Conservation (phyloP, 1,139 yeast species). For the Pichia sp. region DNA sequence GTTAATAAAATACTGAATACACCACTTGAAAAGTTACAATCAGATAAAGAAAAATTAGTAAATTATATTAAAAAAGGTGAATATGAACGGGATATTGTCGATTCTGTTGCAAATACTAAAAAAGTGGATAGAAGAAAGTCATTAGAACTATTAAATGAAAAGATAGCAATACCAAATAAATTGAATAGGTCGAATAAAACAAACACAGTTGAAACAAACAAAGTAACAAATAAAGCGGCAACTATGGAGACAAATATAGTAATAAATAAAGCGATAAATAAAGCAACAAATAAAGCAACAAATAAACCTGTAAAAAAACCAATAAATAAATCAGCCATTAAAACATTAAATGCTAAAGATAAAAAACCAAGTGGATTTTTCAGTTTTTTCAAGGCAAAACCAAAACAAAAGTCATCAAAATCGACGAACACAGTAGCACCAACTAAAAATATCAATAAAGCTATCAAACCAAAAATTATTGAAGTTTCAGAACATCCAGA, state of each 20-base stretch:
- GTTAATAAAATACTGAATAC: conserved; percentile 4
- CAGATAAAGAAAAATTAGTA: neutral
- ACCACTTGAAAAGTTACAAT: neutral
- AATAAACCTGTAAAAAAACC: neutral
- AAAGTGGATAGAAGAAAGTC: conserved; percentile 3
- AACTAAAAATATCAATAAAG: neutral
- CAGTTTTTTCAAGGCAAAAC: neutral
- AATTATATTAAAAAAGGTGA: neutral
- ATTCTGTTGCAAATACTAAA: conserved; percentile 1
- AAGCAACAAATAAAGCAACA: neutral
- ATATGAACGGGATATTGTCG: conserved; percentile 4
- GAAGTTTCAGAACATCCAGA: neutral
- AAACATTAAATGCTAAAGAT: neutral
- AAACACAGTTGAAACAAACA: neutral
- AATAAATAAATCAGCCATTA: neutral
- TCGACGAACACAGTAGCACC: neutral
- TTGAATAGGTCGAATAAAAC: neutral
- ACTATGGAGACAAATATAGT: neutral
- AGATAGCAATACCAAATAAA: neutral
- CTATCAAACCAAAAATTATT: neutral
- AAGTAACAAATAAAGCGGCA: neutral
- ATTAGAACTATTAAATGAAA: conserved; percentile 3
- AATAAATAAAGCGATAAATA: no score
- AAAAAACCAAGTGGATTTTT: conserved; percentile 1
- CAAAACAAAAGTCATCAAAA: no score